Percentiles rank a stretch among this genome's conserved stretches.
Evolutionary conservation across 805 yeast species (phyloP).

Genomic region (Wickerhamiella vanderwaltii): DNA sequence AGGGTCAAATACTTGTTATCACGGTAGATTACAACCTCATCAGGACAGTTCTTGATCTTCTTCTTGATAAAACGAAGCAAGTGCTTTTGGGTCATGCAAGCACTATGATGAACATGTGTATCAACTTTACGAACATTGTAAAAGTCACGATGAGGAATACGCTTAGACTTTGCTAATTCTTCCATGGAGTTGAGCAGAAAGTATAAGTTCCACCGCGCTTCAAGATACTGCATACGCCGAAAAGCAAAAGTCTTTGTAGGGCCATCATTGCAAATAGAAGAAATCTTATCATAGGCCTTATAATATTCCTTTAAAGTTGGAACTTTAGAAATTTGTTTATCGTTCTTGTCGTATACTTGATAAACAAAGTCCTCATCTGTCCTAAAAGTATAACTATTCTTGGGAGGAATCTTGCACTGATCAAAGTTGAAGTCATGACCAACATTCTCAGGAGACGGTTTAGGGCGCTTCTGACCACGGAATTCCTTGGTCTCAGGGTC

Average conservation of each 20-base stretch:
- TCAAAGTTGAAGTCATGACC: conserved; percentile 48
- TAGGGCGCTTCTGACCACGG: conserved; percentile 23
- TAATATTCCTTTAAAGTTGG: conserved; percentile 84
- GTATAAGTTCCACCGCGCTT: conserved; percentile 94
- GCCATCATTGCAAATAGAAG: conserved; percentile 77
- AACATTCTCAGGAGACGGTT: conserved; percentile 29
- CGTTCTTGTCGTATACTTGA: conserved; percentile 40
- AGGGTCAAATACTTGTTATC: conserved; percentile 82
- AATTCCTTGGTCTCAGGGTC: conserved; percentile 46
- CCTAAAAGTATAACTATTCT: conserved; percentile 32
- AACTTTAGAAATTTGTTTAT: conserved; percentile 35
- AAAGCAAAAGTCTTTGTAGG: conserved; percentile 95
- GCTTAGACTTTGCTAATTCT: conserved; percentile 79
- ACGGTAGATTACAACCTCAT: conserved; percentile 85
- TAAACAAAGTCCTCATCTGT: conserved; percentile 56
- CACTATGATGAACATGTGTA: conserved; percentile 97
- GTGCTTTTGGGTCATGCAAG: conserved; percentile 98
- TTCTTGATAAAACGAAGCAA: conserved; percentile 86
- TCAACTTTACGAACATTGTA: conserved; percentile 95
- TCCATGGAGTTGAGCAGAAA: conserved; percentile 79
- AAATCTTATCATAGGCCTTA: conserved; percentile 62
- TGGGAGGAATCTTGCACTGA: conserved; percentile 45
- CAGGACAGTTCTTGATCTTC: conserved; percentile 74
- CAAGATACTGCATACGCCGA: conserved; percentile 81
- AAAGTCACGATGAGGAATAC: conserved; percentile 93